Percentiles rank a stretch among this genome's conserved stretches.
Conservation (phyloP, 192 early-diverging fungal genomes). For the Backusella psychrophila region DNA sequence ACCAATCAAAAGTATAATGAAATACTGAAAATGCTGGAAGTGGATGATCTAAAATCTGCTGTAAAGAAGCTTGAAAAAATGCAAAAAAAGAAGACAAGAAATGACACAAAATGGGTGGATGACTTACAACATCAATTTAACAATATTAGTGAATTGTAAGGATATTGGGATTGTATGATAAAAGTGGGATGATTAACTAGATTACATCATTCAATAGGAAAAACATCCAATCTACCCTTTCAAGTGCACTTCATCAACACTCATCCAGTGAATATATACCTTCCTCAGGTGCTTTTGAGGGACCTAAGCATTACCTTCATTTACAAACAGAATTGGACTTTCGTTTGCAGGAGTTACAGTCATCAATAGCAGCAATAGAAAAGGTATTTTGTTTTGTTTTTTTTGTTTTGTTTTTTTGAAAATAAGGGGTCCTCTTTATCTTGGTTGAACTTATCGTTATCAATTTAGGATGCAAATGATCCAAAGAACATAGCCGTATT, state of each 20-base stretch:
- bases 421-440: not conserved
- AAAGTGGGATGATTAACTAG: not conserved
- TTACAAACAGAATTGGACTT: conserved; percentile 4
- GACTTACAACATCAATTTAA: not conserved
- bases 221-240: not conserved
- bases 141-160: not conserved
- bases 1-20: not conserved
- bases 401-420: not conserved
- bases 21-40: not conserved
- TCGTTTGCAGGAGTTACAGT: not conserved
- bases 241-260: not conserved
- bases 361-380: not conserved
- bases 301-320: not conserved
- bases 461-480: not conserved
- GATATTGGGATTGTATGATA: not conserved
- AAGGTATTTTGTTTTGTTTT: not conserved
- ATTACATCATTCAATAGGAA: not conserved
- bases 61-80: not conserved
- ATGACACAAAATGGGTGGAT: not conserved
- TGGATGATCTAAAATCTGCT: not conserved
- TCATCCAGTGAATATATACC: not conserved
- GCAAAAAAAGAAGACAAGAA: not conserved
- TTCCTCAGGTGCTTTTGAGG: not conserved
- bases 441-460: not conserved
- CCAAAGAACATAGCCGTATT: not conserved